Evolutionary conservation across 192 early-diverging fungal species (phyloP), one percentile per base, ranked within the genome.

Genomic region (Backusella liffmaniae): DNA sequence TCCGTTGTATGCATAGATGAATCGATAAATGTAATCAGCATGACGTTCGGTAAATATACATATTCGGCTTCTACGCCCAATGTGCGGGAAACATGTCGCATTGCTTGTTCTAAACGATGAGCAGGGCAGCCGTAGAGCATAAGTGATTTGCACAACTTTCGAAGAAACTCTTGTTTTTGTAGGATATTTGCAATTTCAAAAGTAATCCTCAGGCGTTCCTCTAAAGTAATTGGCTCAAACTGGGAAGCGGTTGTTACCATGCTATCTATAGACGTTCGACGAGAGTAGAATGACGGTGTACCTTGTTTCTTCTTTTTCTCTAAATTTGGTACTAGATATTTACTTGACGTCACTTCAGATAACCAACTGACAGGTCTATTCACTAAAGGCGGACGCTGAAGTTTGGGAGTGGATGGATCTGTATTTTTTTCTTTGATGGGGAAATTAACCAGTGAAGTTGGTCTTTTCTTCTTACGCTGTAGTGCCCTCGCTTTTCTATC

Each of bases 1-100:
- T 94, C 92, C 18, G 90, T 90, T 0, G 91, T 88, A 35, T 92
- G 88, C 8, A 90, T 94, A 42, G 88, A 86, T 5, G 85, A 83
- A 77, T 94, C 91, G 59, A 90, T 84, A 77, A 94, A 94, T n/a
- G 87, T 86, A 26, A 92, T 86, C n/a, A 94, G 84, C 84, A 94
- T 91, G 66, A 92, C 84, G 26, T 90, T 90, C n/a, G 92, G 92
- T 41, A 92, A 76, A 73, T 87, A 90, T 18, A 91, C 86, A 65
- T 90, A 91, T 53, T 88, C 88, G 1, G 90, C 82, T n/a, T 92
- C 85, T 66, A 93, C 83, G 29, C 88, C 87, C 23, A 93, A 75
- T 9, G 86, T 81, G 44, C 83, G 79, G 4, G 92, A 88, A 23
- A 91, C 85, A 21, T 85, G 80, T 10, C 89, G 82, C 84, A 93